Base-by-base conservation (phyloP, 2,329 filamentous ascomycete genomes). In the Fusarium chlamydosporum region DNA sequence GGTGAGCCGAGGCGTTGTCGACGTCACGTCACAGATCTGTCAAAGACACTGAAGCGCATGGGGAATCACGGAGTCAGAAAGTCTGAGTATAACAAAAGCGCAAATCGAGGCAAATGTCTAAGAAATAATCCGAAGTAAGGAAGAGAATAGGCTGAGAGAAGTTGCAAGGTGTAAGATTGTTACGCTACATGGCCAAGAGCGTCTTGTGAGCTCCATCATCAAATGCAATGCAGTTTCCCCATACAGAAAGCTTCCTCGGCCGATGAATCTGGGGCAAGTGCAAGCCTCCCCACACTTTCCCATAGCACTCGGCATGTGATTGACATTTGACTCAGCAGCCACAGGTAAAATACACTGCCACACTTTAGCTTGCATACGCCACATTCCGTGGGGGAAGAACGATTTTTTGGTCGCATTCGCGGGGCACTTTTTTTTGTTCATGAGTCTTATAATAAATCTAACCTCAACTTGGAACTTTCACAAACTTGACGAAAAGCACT, bases 261-360 rank as follows among this genome's bases (percentile, higher is more conserved):
- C 73, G 64, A 72, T 68, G 56, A 63, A 64, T 73, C 71, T 66
- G 72, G 71, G 72, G 72, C 62, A 74, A 52, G 70, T 56, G 65
- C 55, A 65, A 50, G 60, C 62, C 62, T 72, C 72, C 65, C 72
- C 72, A 72, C 68, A 72, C 55, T 72, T 50, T 52, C 50, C 48
- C 47, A 13, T 33, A 48, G 51, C 46, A 63, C 61, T 72, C 70
- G 68, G 71, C 73, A 75, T 75, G 73, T 75, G 73, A 75, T 75
- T 72, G 46, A 68, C 67, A 72, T 53, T 61, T 70, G 46, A 73
- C 56, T 58, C 20, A 38, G 20, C 27, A 59, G 56, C 58, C 64
- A 70, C 61, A 56, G 11, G 12, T 8, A 7, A 4, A 2, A 1
- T 11, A 8, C 8, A 12, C 33, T 20, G 65, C 70, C 71, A 68